These are phyloP conservation scores for Neurospora tetraspora DNA, from an alignment of 495 filamentous ascomycete species.

Conservation along the genomic window DNA sequence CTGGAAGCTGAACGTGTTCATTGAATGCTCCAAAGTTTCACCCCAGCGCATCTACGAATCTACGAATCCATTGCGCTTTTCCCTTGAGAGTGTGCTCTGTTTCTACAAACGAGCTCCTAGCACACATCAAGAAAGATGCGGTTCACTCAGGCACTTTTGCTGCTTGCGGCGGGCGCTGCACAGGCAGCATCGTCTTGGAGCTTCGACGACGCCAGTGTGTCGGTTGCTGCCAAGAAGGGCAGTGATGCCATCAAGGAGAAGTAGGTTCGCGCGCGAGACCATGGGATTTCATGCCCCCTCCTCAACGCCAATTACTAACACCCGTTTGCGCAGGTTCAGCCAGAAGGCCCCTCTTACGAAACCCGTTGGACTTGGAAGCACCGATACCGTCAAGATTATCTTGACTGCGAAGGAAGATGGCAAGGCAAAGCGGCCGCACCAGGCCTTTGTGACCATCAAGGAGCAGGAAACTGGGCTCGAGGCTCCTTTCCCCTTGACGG, in stretches of 20 bases:
- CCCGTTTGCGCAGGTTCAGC: constrained; percentile 42
- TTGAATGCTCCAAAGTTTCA: constrained; percentile 3
- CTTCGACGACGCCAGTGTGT: constrained; percentile 76
- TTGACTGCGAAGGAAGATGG: constrained; percentile 72
- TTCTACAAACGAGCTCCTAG: constrained; percentile 3
- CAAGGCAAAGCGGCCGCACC: constrained; percentile 75
- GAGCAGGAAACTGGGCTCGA: constrained; percentile 69
- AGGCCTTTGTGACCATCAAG: constrained; percentile 78
- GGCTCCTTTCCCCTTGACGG: constrained; percentile 73
- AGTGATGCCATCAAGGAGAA: constrained; percentile 61
- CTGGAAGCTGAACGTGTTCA: constrained; percentile 23
- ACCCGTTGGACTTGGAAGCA: constrained; percentile 51
- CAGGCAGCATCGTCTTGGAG: constrained; percentile 69
- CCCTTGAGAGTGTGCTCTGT: background rate
- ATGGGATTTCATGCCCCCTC: background rate
- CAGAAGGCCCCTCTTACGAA: constrained; percentile 52
- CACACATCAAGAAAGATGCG: constrained; percentile 30
- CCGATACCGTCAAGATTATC: constrained; percentile 71
- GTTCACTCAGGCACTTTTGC: constrained; percentile 36
- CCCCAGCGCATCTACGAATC: background rate
- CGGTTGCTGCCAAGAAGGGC: constrained; percentile 59
- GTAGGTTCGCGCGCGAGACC: constrained; percentile 35
- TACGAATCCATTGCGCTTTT: background rate
- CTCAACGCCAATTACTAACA: background rate
- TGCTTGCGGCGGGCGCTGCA: constrained; percentile 34